A percentile compares a stretch with the other conserved stretches of the same genome.
phyloP scores from a whole-genome alignment of 2,329 filamentous ascomycete genomes.

The Nigrograna mackinnonii region DNA sequence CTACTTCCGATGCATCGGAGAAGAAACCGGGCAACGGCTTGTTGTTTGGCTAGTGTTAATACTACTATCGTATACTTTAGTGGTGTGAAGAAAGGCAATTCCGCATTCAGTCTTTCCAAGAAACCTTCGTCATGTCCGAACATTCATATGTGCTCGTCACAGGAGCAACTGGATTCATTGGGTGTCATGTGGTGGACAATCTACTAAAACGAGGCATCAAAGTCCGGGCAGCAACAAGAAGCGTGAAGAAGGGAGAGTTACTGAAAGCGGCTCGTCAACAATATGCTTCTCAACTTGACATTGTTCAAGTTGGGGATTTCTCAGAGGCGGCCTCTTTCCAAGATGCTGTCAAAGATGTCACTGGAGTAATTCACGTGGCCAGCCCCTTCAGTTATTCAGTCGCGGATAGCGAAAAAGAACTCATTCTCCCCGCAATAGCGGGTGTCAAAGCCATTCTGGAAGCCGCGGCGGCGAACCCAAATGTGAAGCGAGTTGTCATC shows the following conservation, averaged over 20 bases:
- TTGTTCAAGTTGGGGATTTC: slow-evolving; percentile 50
- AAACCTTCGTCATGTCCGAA: too few species aligned
- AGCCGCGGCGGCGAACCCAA: slow-evolving; percentile 14
- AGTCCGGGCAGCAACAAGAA: slow-evolving; percentile 17
- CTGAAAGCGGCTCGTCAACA: slow-evolving; percentile 45
- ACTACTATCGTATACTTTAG: too few species aligned
- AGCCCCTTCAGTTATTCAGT: slow-evolving; percentile 51
- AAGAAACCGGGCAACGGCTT: too few species aligned
- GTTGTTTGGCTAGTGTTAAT: too few species aligned
- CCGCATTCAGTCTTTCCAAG: too few species aligned
- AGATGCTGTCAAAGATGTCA: slow-evolving; percentile 40
- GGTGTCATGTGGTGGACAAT: slow-evolving; percentile 20
- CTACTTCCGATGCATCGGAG: too few species aligned
- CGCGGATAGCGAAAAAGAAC: slow-evolving; percentile 49
- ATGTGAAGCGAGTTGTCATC: slow-evolving; percentile 21
- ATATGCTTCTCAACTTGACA: slow-evolving; percentile 42
- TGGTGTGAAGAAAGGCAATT: too few species aligned
- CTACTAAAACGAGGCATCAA: slow-evolving; percentile 12
- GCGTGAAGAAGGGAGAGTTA: slow-evolving; percentile 17
- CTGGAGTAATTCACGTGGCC: slow-evolving; percentile 49
- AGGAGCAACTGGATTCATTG: slow-evolving; percentile 26
- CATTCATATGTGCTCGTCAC: slow-evolving; percentile 20
- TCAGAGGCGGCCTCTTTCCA: slow-evolving; percentile 40
- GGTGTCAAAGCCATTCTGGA: slow-evolving; percentile 49
- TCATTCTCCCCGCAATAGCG: slow-evolving; percentile 52